Conservation (phyloP, 768 basidiomycete species). For the Lanmaoa rubissima region DNA sequence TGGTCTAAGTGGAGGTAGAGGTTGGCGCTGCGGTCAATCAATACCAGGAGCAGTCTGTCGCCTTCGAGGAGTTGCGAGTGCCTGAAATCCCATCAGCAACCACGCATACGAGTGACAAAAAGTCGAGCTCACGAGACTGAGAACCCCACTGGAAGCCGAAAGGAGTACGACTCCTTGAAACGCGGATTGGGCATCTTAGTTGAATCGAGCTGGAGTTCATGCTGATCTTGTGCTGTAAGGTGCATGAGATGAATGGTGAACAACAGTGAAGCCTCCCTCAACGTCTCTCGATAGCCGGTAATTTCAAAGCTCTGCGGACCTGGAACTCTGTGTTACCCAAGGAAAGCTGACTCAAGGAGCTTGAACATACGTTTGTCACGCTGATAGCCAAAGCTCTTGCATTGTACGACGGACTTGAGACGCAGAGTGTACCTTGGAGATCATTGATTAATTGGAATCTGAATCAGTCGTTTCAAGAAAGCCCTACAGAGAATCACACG, state of each 20-base stretch:
- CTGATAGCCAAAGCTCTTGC: background rate
- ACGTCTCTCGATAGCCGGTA: constrained; percentile 17
- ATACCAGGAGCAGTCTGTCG: constrained; percentile 39
- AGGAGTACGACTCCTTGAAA: constrained; percentile 26
- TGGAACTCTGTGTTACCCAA: constrained; percentile 1
- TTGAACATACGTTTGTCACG: constrained; percentile 5
- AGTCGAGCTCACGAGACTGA: constrained; percentile 22
- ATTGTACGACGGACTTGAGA: constrained; percentile 7
- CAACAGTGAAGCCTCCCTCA: constrained; percentile 19
- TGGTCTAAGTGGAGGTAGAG: constrained; percentile 40
- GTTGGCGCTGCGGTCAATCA: constrained; percentile 33
- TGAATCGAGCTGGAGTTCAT: constrained; percentile 29
- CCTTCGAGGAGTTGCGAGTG: constrained; percentile 41
- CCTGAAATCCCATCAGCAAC: constrained; percentile 17
- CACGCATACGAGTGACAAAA: background rate
- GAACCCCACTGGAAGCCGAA: constrained; percentile 22
- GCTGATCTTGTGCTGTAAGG: constrained; percentile 29
- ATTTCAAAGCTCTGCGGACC: constrained; percentile 18
- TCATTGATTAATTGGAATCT: background rate
- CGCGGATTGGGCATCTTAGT: constrained; percentile 23
- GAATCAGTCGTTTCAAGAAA: background rate
- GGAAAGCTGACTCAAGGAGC: background rate
- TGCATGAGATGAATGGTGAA: constrained; percentile 31
- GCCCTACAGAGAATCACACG: constrained; percentile 18
- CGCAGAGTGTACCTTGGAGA: constrained; percentile 16